These are phyloP conservation scores for Collybiopsis luxurians DNA, from an alignment of 768 basidiomycete genomes.

Conservation along the genomic window DNA sequence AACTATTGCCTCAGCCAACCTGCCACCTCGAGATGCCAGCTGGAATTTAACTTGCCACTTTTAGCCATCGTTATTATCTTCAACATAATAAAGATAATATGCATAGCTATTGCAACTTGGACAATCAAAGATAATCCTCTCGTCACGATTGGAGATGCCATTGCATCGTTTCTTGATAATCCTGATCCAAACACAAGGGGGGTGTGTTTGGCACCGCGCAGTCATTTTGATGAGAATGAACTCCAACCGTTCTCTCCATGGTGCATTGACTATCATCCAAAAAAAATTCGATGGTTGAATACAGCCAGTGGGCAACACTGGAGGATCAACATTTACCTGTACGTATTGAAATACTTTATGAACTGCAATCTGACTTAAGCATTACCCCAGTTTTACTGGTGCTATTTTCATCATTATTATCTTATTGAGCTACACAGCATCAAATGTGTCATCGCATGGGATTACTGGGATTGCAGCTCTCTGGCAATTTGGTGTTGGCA, in stretches of 20 bases:
- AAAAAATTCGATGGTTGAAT: neutral
- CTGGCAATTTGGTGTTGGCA: neutral
- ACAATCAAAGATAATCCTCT: neutral
- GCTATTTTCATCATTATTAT: neutral
- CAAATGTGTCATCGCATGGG: neutral
- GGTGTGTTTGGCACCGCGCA: neutral
- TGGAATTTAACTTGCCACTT: neutral
- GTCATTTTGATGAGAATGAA: neutral
- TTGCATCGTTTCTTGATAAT: neutral
- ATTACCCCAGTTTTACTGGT: neutral
- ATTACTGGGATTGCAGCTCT: neutral
- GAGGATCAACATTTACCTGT: neutral
- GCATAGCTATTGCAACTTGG: neutral
- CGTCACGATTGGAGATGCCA: neutral
- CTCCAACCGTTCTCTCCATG: neutral
- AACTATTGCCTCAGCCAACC: neutral
- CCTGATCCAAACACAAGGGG: neutral
- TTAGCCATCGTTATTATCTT: neutral
- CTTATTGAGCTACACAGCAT: neutral
- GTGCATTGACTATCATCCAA: neutral
- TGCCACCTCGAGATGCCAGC: neutral
- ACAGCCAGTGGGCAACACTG: neutral
- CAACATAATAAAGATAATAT: neutral
- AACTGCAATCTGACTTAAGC: neutral
- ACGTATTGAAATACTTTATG: neutral